Base-by-base conservation (phyloP, 2,329 filamentous ascomycete species). In the Cercospora janseana region DNA sequence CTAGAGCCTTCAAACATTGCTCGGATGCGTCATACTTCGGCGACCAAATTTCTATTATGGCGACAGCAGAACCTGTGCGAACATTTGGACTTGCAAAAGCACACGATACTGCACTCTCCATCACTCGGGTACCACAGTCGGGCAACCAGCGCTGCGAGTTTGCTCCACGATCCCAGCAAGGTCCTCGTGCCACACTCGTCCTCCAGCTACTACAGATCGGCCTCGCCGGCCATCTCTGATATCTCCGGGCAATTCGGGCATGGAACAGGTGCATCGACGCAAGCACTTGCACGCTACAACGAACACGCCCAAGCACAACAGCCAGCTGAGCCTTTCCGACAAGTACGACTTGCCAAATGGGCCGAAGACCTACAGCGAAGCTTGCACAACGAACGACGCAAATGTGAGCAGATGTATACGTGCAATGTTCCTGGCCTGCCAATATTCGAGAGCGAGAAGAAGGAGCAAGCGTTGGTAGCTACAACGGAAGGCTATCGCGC, bases 21-120 rank as follows among this genome's bases (percentile, higher is more conserved):
- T 3, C 91, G 88, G 77, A 77, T 97, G 44, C 83, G 92, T 21
- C 86, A 97, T 67, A 79, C 84, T 1, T 85, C 89, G 2, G 89
- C 89, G 1, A 85, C 85, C 65, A 96, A 95, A 66, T 85, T 88
- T 56, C 70, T 94, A 9, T 75, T 80, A 43, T 93, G 87, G 85
- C 79, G 83, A 46, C 58, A 62, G 26, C 51, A 60, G 54, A 46
- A 72, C 62, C 57, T 66, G n/a, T 51, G 46, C 43, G 47, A 55
- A 34, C 48, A 57, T 37, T 26, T 66, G 46, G 49, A 59, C 13
- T 12, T 62, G 35, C 49, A 67, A 56, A 61, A 62, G 26, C 60
- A 63, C 20, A 54, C 37, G 5, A 31, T 59, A 7, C 49, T 57
- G 12, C 54, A 46, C 16, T 61, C 62, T 2, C 59, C 60, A 18